phyloP scores from a whole-genome alignment of 169 alveolate species.

The Plasmodium gaboni region DNA sequence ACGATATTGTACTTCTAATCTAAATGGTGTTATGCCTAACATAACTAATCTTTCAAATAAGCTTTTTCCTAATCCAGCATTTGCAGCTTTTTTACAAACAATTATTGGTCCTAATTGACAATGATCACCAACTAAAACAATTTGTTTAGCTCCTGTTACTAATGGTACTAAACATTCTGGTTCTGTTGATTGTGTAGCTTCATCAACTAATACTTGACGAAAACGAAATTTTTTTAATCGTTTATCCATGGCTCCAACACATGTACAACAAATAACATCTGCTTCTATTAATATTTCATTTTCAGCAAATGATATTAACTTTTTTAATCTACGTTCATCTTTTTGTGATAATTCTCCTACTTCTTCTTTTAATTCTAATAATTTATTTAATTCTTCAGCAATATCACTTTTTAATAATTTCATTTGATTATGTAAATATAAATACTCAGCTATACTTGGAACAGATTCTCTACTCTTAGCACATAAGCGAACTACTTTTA shows the following conservation, averaged over 20 bases:
- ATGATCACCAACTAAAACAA: conserved; percentile 96
- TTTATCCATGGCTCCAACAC: conserved; percentile 95
- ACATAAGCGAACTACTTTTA: conserved; percentile 93
- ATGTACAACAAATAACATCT: conserved; percentile 88
- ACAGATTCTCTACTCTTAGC: conserved; percentile 78
- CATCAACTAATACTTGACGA: conserved; percentile 95
- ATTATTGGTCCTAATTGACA: conserved; percentile 97
- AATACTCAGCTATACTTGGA: conserved; percentile 74
- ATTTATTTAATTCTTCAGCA: conserved; percentile 80
- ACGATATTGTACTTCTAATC: conserved; percentile 95
- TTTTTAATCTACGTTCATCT: conserved; percentile 89
- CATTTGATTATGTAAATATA: conserved; percentile 92
- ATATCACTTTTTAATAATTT: conserved; percentile 81
- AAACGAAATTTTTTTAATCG: conserved; percentile 92
- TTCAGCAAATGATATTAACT: conserved; percentile 91
- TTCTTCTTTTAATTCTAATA: conserved; percentile 86
- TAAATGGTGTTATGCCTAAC: conserved; percentile 83
- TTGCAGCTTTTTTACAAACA: conserved; percentile 93
- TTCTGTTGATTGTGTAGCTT: conserved; percentile 96
- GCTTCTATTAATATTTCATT: conserved; percentile 84
- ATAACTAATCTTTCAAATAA: conserved; percentile 90
- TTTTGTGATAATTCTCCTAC: conserved; percentile 88
- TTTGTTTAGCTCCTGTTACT: conserved; percentile 92
- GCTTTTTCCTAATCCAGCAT: conserved; percentile 89
- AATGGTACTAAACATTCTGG: conserved; percentile 94